Evolutionary conservation across 495 filamentous ascomycete genomes (phyloP).

Genomic region (Physcia stellaris): DNA sequence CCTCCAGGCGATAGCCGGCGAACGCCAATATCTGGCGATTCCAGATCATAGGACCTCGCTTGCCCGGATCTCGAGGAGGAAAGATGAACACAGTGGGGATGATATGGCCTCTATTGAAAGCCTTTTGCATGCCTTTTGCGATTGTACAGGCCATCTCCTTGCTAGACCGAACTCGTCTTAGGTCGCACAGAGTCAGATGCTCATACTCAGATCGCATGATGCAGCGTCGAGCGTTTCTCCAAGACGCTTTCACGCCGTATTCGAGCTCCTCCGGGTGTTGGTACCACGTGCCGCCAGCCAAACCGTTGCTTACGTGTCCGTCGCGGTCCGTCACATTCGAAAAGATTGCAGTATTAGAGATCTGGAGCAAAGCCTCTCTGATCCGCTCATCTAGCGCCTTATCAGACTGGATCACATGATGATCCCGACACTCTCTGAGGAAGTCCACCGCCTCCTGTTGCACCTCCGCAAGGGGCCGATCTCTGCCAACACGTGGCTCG

Average conservation of each 20-base stretch:
- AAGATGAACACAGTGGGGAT: conserved; percentile 16
- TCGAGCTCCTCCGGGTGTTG: conserved; percentile 14
- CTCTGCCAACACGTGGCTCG: conserved; percentile 13
- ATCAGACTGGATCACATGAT: conserved; percentile 9
- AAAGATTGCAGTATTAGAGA: conserved; percentile 7
- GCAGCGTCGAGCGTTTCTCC: conserved; percentile 18
- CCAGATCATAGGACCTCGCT: conserved; percentile 16
- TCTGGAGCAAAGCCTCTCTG: conserved; percentile 8
- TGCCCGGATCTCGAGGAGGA: conserved; percentile 9
- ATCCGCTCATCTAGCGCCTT: conserved; percentile 5
- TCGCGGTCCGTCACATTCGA: conserved; percentile 1
- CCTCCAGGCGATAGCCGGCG: conserved; percentile 10
- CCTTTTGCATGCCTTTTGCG: conserved; percentile 3
- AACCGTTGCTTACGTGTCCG: conserved; percentile 1
- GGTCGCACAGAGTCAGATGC: conserved; percentile 15
- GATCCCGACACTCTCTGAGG: conserved; percentile 6
- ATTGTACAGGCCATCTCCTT: conserved; percentile 9
- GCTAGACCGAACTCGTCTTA: conserved; percentile 11
- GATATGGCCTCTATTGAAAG: conserved; percentile 14
- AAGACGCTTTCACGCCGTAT: conserved; percentile 13
- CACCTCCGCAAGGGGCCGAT: conserved; percentile 10
- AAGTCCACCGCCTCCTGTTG: conserved; percentile 14
- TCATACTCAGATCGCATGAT: conserved; percentile 17
- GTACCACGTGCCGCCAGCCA: conserved; percentile 8
- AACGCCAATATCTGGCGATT: conserved; percentile 16